phyloP scores from a whole-genome alignment of 768 basidiomycete species.

The Suillus cothurnatus region DNA sequence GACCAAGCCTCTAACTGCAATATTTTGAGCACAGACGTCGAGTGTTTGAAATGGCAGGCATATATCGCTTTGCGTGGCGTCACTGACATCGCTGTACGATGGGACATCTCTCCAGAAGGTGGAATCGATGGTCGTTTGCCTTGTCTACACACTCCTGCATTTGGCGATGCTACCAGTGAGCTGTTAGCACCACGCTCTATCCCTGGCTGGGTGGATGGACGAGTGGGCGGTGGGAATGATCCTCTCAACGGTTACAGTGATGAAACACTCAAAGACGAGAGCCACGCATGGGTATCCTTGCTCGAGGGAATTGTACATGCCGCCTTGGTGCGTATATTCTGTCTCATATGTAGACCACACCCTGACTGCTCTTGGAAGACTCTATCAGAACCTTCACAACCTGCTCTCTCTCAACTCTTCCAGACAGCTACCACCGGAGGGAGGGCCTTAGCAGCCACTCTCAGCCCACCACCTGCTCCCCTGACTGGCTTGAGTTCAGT shows the following conservation, averaged over 20 bases:
- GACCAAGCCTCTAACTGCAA: conserved; percentile 18
- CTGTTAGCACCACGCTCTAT: conserved; percentile 70
- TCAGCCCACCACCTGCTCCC: conserved; percentile 70
- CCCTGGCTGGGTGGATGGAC: conserved; percentile 71
- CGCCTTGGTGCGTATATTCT: conserved; percentile 55
- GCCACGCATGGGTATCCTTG: conserved; percentile 79
- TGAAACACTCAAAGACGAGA: conserved; percentile 64
- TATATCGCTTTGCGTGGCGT: conserved; percentile 65
- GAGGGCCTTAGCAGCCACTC: conserved; percentile 46
- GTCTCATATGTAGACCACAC: conserved; percentile 1
- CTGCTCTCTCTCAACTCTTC: conserved; percentile 45
- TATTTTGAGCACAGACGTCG: conserved; percentile 72
- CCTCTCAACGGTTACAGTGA: conserved; percentile 70
- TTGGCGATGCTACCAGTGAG: conserved; percentile 39
- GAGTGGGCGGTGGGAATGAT: conserved; percentile 41
- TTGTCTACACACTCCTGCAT: conserved; percentile 59
- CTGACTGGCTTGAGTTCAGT: conserved; percentile 68
- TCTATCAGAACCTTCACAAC: conserved; percentile 41
- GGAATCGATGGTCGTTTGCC: conserved; percentile 71
- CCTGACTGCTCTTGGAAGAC: conserved; percentile 38
- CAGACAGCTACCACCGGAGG: conserved; percentile 34
- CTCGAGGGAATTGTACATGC: conserved; percentile 79
- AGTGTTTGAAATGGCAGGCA: conserved; percentile 91
- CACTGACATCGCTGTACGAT: conserved; percentile 53
- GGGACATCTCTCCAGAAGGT: conserved; percentile 71